Base-by-base conservation (phyloP, 306 rosid species). In the Cucurbita ficifolia region DNA sequence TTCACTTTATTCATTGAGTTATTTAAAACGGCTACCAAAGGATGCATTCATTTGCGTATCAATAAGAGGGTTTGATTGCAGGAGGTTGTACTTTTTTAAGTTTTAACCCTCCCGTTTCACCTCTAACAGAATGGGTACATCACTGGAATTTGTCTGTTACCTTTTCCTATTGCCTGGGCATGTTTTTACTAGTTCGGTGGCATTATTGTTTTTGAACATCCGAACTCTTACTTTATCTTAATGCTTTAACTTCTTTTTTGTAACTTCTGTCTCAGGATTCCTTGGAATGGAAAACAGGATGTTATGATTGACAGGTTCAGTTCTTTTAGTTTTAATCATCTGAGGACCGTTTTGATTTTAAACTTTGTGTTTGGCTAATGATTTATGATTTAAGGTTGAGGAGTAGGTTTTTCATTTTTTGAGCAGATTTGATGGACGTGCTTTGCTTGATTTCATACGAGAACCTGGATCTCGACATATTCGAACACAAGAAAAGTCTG, bases 261-360 rank as follows among this genome's bases (percentile, higher is more conserved):
- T 7, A 24, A 52, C 24, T n/a, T 60, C 50, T 53, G 36, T 78
- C 40, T 76, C 92, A 94, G 99, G 96, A 94, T 94, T 79, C 99
- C 97, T 70, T 94, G 99, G 99, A 94, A 91, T 73, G 99, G 97
- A 75, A 94, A 94, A 78, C 92, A 85, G 74, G 99, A 94, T 80
- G 60, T 89, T 75, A 80, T 94, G 84, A 94, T 91, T 82, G 99
- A 94, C 81, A 84, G 99, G 97, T 94, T 40, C 16, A 29, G 0
- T 39, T 29, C 52, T 58, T 48, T 72, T 50, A 14, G 16, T 53
- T 56, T 75, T 50, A 12, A 14, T 19, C 40, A 55, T 43, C 58
- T 10, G 8, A n/a, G 42, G 18, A 13, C 38, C 35, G 5, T 29
- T 39, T 61, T 36, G 38, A 64, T 49, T 63, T 50, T 16, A 19